These are phyloP conservation scores for Piper longum DNA, from an alignment of 164 flowering plant species.

Conservation along the genomic window DNA sequence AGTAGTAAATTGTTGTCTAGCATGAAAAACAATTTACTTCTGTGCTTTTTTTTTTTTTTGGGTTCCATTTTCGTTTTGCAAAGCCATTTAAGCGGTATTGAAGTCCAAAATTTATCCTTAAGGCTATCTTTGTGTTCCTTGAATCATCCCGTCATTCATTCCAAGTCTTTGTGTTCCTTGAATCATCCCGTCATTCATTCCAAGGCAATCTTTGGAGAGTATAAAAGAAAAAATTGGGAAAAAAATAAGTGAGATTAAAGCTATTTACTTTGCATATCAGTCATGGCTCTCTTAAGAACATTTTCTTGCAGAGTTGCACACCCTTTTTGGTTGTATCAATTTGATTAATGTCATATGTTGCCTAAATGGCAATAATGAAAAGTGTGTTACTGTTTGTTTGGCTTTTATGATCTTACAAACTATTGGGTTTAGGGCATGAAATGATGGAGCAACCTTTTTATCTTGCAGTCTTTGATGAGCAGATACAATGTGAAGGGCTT, in stretches of 20 bases:
- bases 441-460: neutral
- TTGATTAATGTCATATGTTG: neutral
- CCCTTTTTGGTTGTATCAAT: no score
- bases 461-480: conserved; percentile 83
- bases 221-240: no score
- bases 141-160: no score
- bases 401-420: neutral
- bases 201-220: no score
- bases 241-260: no score
- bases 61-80: neutral
- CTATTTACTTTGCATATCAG: no score
- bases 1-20: neutral
- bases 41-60: neutral
- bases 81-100: neutral
- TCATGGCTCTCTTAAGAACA: no score
- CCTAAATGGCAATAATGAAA: neutral
- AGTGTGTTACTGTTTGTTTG: neutral
- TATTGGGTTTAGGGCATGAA: neutral
- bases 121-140: neutral
- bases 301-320: no score
- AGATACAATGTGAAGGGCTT: conserved; percentile 91
- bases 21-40: no score
- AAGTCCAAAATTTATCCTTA: no score
- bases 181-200: no score
- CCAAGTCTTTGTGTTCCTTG: no score